phyloP scores from a whole-genome alignment of 106 monocot genomes.

The Agapanthus africanus region DNA sequence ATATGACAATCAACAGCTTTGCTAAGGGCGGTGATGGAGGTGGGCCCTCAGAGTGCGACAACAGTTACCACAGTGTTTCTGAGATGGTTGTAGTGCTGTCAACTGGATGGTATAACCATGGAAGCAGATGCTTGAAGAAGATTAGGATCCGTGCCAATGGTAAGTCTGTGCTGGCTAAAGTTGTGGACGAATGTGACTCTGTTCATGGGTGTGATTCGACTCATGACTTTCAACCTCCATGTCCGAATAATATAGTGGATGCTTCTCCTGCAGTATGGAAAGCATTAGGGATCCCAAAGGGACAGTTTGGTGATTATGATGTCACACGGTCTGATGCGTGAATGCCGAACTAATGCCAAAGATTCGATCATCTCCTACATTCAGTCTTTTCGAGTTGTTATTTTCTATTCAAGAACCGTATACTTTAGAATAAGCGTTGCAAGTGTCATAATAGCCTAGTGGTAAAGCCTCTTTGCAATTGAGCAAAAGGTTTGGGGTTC shows the following conservation, averaged over 20 bases:
- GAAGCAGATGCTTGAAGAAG: not conserved
- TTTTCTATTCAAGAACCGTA: too few species aligned
- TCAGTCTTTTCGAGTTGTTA: too few species aligned
- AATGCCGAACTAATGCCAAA: not conserved
- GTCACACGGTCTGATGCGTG: conserved; percentile 17
- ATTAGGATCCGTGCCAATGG: conserved; percentile 29
- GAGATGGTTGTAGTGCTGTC: conserved; percentile 26
- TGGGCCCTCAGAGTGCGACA: conserved; percentile 26
- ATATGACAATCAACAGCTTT: conserved; percentile 25
- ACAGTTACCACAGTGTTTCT: conserved; percentile 12
- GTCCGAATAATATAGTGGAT: conserved; percentile 27
- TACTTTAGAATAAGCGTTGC: too few species aligned
- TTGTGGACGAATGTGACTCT: conserved; percentile 42
- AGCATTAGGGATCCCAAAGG: conserved; percentile 15
- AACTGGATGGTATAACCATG: conserved; percentile 23
- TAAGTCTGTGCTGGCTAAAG: conserved; percentile 21
- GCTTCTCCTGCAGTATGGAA: conserved; percentile 29
- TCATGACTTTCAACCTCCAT: conserved; percentile 28
- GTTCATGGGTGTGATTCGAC: conserved; percentile 22
- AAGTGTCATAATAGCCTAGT: too few species aligned
- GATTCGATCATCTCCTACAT: too few species aligned
- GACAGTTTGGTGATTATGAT: not conserved
- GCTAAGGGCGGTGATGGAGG: conserved; percentile 24
- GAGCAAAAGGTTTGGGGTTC: too few species aligned
- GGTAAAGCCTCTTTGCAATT: too few species aligned